Conservation (phyloP, 768 basidiomycete species). For the Amanita inopinata region DNA sequence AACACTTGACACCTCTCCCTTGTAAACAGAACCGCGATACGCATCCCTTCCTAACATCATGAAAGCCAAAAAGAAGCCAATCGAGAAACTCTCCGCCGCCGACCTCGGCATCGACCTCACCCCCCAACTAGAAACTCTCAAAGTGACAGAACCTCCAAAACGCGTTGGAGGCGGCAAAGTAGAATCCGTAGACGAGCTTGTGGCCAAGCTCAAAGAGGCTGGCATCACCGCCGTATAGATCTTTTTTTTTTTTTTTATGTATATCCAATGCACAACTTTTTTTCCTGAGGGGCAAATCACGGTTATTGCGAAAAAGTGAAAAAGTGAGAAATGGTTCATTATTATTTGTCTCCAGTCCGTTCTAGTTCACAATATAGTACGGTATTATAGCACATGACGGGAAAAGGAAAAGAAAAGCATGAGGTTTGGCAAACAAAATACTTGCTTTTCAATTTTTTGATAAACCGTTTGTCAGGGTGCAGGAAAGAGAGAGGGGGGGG, state of each 20-base stretch:
- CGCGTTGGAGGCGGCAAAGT: slow-evolving; percentile 93
- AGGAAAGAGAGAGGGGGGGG: neutral
- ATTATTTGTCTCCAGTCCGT: neutral
- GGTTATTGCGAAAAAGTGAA: too few species aligned
- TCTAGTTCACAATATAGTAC: slow-evolving; percentile 5
- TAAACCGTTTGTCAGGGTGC: neutral
- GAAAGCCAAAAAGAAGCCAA: slow-evolving; percentile 99
- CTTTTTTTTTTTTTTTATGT: too few species aligned
- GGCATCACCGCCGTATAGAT: slow-evolving; percentile 40
- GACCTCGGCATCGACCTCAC: slow-evolving; percentile 81
- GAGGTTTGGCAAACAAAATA: neutral
- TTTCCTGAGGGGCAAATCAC: too few species aligned
- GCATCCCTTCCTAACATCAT: slow-evolving; percentile 96
- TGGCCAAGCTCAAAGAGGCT: slow-evolving; percentile 82
- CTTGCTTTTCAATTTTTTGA: neutral
- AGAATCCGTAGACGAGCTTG: slow-evolving; percentile 78
- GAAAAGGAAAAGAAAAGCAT: neutral
- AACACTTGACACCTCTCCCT: too few species aligned
- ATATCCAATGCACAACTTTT: too few species aligned
- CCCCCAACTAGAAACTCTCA: slow-evolving; percentile 76
- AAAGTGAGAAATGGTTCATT: too few species aligned
- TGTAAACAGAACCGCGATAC: slow-evolving; percentile 75
- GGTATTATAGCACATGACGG: slow-evolving; percentile 4
- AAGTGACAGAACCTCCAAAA: slow-evolving; percentile 82
- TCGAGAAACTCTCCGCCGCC: slow-evolving; percentile 70